Evolutionary conservation across 169 alveolate species (phyloP).

Genomic region (Cyclospora cayetanensis): DNA sequence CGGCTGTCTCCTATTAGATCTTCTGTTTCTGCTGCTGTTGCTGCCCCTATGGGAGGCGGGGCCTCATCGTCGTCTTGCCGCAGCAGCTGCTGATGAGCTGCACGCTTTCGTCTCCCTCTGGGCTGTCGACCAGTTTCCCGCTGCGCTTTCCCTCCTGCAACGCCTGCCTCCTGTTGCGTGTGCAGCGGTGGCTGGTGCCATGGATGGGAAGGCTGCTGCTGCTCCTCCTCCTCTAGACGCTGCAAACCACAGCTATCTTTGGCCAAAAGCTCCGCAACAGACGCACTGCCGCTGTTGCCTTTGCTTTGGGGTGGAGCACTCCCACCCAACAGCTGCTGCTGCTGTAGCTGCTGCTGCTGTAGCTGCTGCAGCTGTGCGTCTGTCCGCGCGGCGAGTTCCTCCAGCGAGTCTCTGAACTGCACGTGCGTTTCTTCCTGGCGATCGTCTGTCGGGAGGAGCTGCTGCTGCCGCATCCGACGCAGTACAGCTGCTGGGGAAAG

Average conservation of each 20-base stretch:
- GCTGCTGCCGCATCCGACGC: slow-evolving; percentile 24
- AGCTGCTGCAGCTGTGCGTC: slow-evolving; percentile 26
- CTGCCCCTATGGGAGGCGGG: background rate
- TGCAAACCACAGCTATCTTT: background rate
- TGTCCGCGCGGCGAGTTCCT: background rate
- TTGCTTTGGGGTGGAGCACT: slow-evolving; percentile 18
- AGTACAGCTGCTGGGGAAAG: background rate
- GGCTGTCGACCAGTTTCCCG: background rate
- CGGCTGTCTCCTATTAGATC: background rate
- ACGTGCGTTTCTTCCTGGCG: background rate
- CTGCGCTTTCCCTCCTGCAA: background rate
- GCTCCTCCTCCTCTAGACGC: background rate
- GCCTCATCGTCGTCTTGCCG: background rate
- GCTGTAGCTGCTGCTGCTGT: slow-evolving; percentile 36
- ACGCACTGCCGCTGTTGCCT: background rate
- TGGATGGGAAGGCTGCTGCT: too few species aligned
- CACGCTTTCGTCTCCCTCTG: background rate
- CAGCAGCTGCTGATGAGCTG: background rate
- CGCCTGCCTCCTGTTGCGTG: background rate
- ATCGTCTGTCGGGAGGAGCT: slow-evolving; percentile 15
- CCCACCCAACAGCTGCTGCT: too few species aligned
- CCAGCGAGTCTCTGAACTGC: background rate
- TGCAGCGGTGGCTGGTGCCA: slow-evolving; percentile 15
- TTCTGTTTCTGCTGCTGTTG: background rate
- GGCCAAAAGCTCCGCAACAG: background rate